Percentiles rank a stretch among this genome's conserved stretches.
phyloP scores from a whole-genome alignment of 2,329 filamentous ascomycete species.

The Colletotrichum viniferum region DNA sequence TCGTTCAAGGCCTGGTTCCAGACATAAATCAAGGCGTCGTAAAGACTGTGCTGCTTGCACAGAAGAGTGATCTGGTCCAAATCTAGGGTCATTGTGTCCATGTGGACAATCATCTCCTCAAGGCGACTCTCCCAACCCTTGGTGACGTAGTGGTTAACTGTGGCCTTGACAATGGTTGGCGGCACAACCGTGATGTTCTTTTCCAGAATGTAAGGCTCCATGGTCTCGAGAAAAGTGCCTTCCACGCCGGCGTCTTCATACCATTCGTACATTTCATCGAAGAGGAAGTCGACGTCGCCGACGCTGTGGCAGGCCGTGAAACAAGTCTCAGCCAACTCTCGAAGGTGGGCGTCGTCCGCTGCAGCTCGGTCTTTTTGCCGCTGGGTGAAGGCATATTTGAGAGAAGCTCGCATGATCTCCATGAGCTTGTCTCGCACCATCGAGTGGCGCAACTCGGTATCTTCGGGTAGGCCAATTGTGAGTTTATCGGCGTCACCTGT shows the following conservation, averaged over 20 bases:
- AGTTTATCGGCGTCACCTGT: conserved; percentile 90
- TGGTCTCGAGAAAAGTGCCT: conserved; percentile 81
- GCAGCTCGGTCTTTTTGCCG: conserved; percentile 53
- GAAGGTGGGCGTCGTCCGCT: conserved; percentile 64
- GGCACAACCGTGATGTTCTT: conserved; percentile 76
- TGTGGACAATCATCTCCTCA: conserved; percentile 93
- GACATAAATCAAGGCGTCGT: conserved; percentile 94
- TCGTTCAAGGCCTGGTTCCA: conserved; percentile 93
- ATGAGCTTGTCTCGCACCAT: conserved; percentile 88
- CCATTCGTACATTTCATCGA: conserved; percentile 88
- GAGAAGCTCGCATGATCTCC: conserved; percentile 90
- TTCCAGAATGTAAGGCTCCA: conserved; percentile 88
- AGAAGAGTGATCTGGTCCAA: conserved; percentile 90
- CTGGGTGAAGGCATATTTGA: conserved; percentile 85
- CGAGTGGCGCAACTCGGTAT: conserved; percentile 73
- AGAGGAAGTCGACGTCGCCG: conserved; percentile 80
- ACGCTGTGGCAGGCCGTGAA: conserved; percentile 84
- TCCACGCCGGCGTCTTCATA: conserved; percentile 79
- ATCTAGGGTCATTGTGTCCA: conserved; percentile 90
- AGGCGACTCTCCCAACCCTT: conserved; percentile 78
- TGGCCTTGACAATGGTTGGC: conserved; percentile 81
- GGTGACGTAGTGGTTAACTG: conserved; percentile 81
- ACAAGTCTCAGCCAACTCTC: conserved; percentile 80
- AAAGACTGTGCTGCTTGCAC: conserved; percentile 90
- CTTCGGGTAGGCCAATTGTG: conserved; percentile 90